A percentile compares a stretch with the other conserved stretches of the same genome.
Evolutionary conservation across 306 rosid genomes (phyloP).

Genomic region (Quercus variabilis): DNA sequence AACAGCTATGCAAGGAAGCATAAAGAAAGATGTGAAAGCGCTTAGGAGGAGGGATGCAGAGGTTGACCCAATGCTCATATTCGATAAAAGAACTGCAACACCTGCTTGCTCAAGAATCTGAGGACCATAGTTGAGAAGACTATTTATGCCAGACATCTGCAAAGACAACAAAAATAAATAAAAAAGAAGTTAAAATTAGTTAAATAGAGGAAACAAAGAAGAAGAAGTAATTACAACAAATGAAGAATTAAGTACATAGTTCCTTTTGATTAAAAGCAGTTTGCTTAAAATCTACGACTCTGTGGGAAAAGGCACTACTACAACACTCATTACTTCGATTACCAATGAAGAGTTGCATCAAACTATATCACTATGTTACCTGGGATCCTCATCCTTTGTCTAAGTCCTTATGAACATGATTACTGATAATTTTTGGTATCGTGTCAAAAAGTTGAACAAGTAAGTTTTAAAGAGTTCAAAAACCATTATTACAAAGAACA

Average conservation of each 20-base stretch:
- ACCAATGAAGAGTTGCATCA: background rate
- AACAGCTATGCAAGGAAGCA: constrained; percentile 76
- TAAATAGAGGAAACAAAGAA: background rate
- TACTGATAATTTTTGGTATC: too few relatives aligned
- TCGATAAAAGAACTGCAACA: constrained; percentile 48
- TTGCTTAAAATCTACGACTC: background rate
- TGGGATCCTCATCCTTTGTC: too few relatives aligned
- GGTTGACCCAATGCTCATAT: constrained; percentile 43
- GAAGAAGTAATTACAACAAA: too few relatives aligned
- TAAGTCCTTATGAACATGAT: background rate
- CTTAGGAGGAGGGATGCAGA: constrained; percentile 59
- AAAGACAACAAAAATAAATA: background rate
- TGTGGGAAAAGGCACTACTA: background rate
- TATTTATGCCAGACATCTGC: constrained; percentile 73
- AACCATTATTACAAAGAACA: background rate
- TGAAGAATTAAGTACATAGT: background rate
- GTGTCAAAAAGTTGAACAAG: background rate
- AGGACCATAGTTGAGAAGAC: constrained; percentile 67
- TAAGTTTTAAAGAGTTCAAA: background rate
- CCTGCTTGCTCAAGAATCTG: constrained; percentile 66
- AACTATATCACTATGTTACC: background rate
- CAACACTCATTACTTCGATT: constrained; percentile 8
- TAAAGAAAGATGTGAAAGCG: constrained; percentile 50
- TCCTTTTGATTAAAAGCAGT: background rate
- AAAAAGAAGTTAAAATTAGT: too few relatives aligned